Evolutionary conservation across 2,329 filamentous ascomycete genomes (phyloP).

Genomic region (Sarocladium oryzae): DNA sequence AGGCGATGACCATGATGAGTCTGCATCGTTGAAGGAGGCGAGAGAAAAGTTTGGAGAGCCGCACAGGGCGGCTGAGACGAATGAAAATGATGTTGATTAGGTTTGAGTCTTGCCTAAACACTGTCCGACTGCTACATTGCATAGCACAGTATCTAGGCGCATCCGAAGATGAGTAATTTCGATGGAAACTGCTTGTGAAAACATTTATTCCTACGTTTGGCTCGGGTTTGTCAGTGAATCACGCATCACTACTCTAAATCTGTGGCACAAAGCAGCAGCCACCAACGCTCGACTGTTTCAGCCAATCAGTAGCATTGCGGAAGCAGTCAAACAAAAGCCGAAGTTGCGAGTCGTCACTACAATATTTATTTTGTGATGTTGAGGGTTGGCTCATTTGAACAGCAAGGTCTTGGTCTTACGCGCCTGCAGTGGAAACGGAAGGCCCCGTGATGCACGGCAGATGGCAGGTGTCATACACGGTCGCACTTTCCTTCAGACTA

Average conservation of each 20-base stretch:
- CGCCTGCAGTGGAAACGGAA: background rate
- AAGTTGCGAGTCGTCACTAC: background rate
- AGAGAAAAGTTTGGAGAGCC: conserved; percentile 27
- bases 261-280: background rate
- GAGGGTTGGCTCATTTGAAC: background rate
- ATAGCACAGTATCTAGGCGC: no score
- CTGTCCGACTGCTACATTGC: no score
- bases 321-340: background rate
- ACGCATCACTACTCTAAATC: background rate
- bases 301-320: background rate
- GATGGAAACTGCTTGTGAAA: background rate
- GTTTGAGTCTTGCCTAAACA: no score
- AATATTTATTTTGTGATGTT: background rate
- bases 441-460: background rate
- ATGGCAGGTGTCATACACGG: background rate
- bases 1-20: conserved; percentile 24
- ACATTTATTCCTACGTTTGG: background rate
- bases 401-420: background rate
- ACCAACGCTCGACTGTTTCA: background rate
- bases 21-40: conserved; percentile 31
- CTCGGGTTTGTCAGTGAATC: conserved; percentile 3
- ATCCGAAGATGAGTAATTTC: no score
- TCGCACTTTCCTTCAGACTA: background rate
- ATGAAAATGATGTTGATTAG: conserved; percentile 39
- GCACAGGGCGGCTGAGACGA: conserved; percentile 21